Percentiles rank a stretch among this genome's conserved stretches.
phyloP scores from a whole-genome alignment of 768 basidiomycete genomes.

The Russula olivacea region DNA sequence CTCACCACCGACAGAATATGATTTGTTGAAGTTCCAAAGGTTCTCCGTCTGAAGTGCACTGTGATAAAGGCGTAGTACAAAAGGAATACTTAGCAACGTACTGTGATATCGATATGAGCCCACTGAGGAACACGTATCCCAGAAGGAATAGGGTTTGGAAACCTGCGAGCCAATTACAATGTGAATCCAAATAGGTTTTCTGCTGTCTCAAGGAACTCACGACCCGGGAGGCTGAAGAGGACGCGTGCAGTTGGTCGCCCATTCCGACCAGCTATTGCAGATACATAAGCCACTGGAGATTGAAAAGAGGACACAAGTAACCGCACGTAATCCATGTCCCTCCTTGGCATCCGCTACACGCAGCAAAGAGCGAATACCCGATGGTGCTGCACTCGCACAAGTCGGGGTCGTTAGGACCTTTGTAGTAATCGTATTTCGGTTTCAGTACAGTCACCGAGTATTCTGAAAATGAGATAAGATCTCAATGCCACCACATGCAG shows the following conservation, averaged over 20 bases:
- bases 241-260: not conserved
- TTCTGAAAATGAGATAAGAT: not conserved
- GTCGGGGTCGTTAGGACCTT: not conserved
- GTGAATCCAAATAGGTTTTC: not conserved
- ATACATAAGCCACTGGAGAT: not conserved
- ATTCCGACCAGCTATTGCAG: not conserved
- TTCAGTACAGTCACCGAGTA: too few relatives aligned
- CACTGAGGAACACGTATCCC: not conserved
- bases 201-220: not conserved
- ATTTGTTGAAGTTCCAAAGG: not conserved
- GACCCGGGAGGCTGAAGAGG: not conserved
- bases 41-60: not conserved
- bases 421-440: not conserved
- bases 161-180: not conserved
- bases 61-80: too few relatives aligned
- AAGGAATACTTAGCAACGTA: too few relatives aligned
- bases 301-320: not conserved
- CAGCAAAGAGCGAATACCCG: not conserved
- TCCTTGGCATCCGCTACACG: not conserved
- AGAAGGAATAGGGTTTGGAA: not conserved
- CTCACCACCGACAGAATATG: not conserved
- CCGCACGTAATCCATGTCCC: not conserved
- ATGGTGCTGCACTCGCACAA: slow-evolving; percentile 5
- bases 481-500: not conserved
- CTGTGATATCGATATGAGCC: too few relatives aligned